Percentiles rank a stretch among this genome's conserved stretches.
phyloP scores from a whole-genome alignment of 148 eudicot species.

The Amaranthus palmeri region DNA sequence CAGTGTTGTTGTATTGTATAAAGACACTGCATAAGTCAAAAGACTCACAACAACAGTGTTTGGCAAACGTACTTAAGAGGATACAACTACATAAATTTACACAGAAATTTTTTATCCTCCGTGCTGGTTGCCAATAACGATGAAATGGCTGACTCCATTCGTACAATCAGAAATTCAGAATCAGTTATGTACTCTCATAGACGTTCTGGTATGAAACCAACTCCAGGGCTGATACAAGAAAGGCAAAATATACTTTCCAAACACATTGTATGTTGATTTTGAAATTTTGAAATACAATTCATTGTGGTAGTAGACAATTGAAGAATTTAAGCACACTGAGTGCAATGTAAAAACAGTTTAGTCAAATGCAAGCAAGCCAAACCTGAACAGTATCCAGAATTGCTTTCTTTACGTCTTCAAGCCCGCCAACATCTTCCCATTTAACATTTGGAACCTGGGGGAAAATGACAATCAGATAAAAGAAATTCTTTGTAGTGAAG shows the following conservation, averaged over 20 bases:
- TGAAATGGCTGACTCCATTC: not conserved
- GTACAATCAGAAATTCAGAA: not conserved
- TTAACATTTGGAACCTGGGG: conserved; percentile 82
- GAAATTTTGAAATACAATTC: not conserved
- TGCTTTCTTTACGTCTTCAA: conserved; percentile 96
- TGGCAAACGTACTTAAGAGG: too few species aligned
- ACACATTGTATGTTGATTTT: not conserved
- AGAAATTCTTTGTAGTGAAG: not conserved
- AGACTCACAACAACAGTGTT: too few species aligned
- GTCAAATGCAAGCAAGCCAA: conserved; percentile 15
- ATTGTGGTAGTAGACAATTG: not conserved
- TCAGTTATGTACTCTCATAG: not conserved
- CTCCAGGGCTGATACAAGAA: not conserved
- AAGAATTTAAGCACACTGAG: not conserved
- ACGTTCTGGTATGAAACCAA: not conserved
- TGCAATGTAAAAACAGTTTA: conserved; percentile 10
- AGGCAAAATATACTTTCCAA: conserved; percentile 2
- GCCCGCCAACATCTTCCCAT: conserved; percentile 99
- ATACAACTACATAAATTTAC: too few species aligned
- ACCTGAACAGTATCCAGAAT: conserved; percentile 98
- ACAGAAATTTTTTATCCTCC: too few species aligned
- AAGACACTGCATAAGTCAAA: too few species aligned
- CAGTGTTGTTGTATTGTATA: too few species aligned
- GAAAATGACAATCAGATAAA: conserved; percentile 16
- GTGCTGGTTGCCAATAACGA: too few species aligned